Base-by-base conservation (phyloP, 2,329 filamentous ascomycete genomes). In the Talaromyces sp. region DNA sequence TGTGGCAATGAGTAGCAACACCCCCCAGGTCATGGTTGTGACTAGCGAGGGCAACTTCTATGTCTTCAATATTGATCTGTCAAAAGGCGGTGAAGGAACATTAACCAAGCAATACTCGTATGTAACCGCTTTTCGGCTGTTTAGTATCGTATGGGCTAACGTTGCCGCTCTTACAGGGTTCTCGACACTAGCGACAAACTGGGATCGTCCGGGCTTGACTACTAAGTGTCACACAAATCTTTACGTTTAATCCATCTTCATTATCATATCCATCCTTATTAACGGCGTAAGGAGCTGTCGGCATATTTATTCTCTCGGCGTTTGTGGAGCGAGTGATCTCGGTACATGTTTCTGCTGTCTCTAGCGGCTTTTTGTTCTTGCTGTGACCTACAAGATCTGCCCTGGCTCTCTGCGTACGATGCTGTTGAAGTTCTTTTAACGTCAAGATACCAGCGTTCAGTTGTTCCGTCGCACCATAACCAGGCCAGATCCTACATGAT, bases 1-100 rank as follows among this genome's bases (percentile, higher is more conserved):
- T n/a, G 95, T 99, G 50, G 93, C 95, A 9, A 96, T 99, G 88
- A 96, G 91, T 72, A 95, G 89, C 70, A 96, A 88, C 71, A 93
- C 90, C 27, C 95, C 95, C 0, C 93, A 98, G 69, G 90, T 99
- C 55, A 98, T 99, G 93, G 91, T 98, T 0, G 93, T 97, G 14
- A 99, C 95, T 0, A 97, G 89, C 68, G 95, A 99, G 72, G 95
- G 95, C 10, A 89, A 89, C 26, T 98, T 97, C 71, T 96, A 95
- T 68, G 89, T 98, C 31, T 99, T 93, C 76, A 93, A 91, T 65
- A 92, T 99, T 58, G 93, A 99, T 73, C 85, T 99, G 80, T 93
- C 96, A 68, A 90, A 90, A 63, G 95, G 95, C 19, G 95, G 95
- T 26, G 95, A 99, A 77, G 95, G 95, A 0, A 90, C 89, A 55